phyloP scores from a whole-genome alignment of 1,284 basidiomycete species.

The Fomitopsis schrenkii region DNA sequence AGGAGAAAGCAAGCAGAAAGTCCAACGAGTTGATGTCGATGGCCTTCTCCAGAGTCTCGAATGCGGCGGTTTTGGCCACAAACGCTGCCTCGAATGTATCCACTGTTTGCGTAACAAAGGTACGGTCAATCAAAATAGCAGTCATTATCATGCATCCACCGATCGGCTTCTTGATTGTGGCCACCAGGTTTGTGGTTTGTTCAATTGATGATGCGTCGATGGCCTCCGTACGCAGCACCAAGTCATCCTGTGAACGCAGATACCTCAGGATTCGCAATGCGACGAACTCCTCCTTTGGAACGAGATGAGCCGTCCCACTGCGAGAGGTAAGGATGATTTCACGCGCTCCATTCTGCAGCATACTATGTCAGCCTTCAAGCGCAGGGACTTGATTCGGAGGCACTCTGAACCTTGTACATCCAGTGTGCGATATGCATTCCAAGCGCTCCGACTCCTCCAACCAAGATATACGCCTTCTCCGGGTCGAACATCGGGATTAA shows the following conservation, averaged over 20 bases:
- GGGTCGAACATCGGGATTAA: constrained; percentile 1
- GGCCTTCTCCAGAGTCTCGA: constrained; percentile 21
- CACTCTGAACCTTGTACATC: constrained; percentile 33
- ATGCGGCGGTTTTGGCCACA: constrained; percentile 27
- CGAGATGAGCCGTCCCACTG: constrained; percentile 23
- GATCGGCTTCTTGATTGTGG: constrained; percentile 10
- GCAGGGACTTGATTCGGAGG: too few relatives aligned
- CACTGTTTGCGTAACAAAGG: constrained; percentile 27
- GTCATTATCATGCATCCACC: constrained; percentile 35
- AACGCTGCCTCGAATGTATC: constrained; percentile 25
- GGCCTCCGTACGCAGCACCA: constrained; percentile 25
- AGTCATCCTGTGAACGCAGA: constrained; percentile 23
- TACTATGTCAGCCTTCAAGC: too few relatives aligned
- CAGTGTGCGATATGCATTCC: constrained; percentile 33
- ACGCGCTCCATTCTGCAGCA: constrained; percentile 32
- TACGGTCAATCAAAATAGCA: constrained; percentile 27
- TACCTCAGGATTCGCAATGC: constrained; percentile 27
- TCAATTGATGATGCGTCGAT: constrained; percentile 25
- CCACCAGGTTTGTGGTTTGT: constrained; percentile 16
- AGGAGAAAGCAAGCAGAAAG: constrained; percentile 35
- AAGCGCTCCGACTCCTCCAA: constrained; percentile 17
- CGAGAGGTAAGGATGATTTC: constrained; percentile 36
- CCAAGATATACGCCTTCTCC: constrained; percentile 14
- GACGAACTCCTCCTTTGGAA: constrained; percentile 16
- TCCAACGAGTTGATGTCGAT: constrained; percentile 26